A percentile compares a stretch with the other conserved stretches of the same genome.
Conservation (phyloP, 108 stramenopile species). For the Cyclotella atomus region DNA sequence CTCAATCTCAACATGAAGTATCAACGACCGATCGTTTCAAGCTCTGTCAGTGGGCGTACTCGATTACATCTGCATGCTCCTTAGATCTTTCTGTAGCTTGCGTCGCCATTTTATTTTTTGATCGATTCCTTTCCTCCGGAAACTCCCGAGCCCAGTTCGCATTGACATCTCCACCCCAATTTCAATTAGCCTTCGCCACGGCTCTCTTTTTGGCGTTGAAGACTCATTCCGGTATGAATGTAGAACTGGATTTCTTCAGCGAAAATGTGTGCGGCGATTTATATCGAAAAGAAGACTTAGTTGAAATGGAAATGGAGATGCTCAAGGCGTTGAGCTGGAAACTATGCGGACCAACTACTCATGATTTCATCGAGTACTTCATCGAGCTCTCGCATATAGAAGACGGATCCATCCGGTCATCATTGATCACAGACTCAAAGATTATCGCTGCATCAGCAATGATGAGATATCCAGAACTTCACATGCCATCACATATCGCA, state of each 20-base stretch:
- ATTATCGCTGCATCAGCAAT: neutral
- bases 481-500: slow-evolving; percentile 5
- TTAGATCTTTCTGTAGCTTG: slow-evolving; percentile 10
- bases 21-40: neutral
- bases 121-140: slow-evolving; percentile 30
- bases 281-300: slow-evolving; percentile 7
- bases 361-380: slow-evolving; percentile 29
- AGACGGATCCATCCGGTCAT: neutral
- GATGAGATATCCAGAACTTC: neutral
- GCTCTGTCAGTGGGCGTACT: slow-evolving; percentile 23
- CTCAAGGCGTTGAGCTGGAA: slow-evolving; percentile 20
- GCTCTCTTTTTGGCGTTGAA: slow-evolving; percentile 22
- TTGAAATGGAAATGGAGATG: slow-evolving; percentile 14
- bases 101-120: slow-evolving; percentile 26
- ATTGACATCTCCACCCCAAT: neutral
- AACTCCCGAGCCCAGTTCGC: slow-evolving; percentile 3
- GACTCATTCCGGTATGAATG: slow-evolving; percentile 19
- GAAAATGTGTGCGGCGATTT: slow-evolving; percentile 2
- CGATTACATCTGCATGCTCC: slow-evolving; percentile 21
- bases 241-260: slow-evolving; percentile 20
- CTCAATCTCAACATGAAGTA: neutral
- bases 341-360: slow-evolving; percentile 25
- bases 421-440: neutral
- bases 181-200: slow-evolving; percentile 23
- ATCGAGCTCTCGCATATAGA: neutral